These are phyloP conservation scores for Chlorella vulgaris DNA, from an alignment of 139 green algal species.

Conservation along the genomic window DNA sequence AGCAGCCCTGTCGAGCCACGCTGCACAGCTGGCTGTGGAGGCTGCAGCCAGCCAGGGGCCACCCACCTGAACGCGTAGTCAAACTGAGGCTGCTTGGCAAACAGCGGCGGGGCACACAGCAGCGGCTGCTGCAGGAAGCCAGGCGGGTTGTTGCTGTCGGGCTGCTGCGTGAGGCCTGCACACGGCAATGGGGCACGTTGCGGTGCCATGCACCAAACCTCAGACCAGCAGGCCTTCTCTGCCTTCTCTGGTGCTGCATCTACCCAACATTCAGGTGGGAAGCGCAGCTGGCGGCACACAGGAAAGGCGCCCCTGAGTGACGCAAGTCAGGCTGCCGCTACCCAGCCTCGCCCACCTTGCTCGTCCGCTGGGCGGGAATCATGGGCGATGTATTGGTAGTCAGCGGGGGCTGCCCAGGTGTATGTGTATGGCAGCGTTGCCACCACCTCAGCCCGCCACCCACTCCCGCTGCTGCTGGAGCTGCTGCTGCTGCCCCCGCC, in stretches of 20 bases:
- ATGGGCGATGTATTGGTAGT: constrained; percentile 28
- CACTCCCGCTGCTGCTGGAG: constrained; percentile 1
- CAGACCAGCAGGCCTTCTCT: no score
- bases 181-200: background rate
- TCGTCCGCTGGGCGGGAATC: constrained; percentile 23
- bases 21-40: no score
- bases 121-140: constrained; percentile 31
- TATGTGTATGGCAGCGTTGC: constrained; percentile 5
- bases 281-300: no score
- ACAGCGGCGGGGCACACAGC: constrained; percentile 34
- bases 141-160: background rate
- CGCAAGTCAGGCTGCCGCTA: background rate
- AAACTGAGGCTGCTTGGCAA: constrained; percentile 29
- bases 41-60: background rate
- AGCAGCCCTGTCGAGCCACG: no score
- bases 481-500: background rate
- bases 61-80: constrained; percentile 38
- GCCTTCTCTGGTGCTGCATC: no score
- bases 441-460: constrained; percentile 17
- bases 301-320: no score
- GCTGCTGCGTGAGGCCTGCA: constrained; percentile 29
- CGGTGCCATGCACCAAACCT: background rate
- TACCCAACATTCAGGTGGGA: no score
- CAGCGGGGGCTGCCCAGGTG: constrained; percentile 15
- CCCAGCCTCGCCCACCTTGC: background rate